These are phyloP conservation scores for Agastache rugosa DNA, from an alignment of 257 asterid species.

Conservation along the genomic window DNA sequence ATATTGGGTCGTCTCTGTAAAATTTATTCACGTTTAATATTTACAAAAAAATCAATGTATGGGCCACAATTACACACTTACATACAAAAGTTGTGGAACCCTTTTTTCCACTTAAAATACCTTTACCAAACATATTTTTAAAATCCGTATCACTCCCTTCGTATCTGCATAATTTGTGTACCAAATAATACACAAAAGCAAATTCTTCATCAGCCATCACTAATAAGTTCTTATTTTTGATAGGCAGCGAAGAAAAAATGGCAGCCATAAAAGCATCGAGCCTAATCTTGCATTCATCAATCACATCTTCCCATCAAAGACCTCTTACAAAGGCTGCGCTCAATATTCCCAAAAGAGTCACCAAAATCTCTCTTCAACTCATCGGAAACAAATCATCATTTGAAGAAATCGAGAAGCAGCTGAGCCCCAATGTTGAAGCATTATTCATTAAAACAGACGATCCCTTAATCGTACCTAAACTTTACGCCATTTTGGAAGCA, in stretches of 20 bases:
- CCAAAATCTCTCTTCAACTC: not conserved
- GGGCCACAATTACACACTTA: no score
- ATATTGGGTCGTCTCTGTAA: no score
- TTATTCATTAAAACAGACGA: not conserved
- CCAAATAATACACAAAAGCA: not conserved
- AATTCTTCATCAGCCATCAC: not conserved
- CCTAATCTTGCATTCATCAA: not conserved
- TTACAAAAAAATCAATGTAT: no score
- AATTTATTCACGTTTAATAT: no score
- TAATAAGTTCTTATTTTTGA: no score
- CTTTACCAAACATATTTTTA: no score
- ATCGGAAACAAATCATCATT: not conserved
- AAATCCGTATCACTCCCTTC: no score
- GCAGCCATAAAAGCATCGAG: slow-evolving; percentile 28
- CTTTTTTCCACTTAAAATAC: no score
- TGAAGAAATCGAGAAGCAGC: slow-evolving; percentile 22
- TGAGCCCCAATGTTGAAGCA: slow-evolving; percentile 7
- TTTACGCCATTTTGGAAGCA: slow-evolving; percentile 58
- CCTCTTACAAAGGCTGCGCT: not conserved
- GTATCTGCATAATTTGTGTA: no score
- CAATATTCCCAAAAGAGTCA: no score
- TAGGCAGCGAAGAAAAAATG: no score
- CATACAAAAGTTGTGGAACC: no score
- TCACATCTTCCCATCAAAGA: not conserved
- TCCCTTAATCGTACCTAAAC: slow-evolving; percentile 43